Evolutionary conservation across 345 rosid genomes (phyloP).

Genomic region (rapeseed (Brassica napus)): DNA sequence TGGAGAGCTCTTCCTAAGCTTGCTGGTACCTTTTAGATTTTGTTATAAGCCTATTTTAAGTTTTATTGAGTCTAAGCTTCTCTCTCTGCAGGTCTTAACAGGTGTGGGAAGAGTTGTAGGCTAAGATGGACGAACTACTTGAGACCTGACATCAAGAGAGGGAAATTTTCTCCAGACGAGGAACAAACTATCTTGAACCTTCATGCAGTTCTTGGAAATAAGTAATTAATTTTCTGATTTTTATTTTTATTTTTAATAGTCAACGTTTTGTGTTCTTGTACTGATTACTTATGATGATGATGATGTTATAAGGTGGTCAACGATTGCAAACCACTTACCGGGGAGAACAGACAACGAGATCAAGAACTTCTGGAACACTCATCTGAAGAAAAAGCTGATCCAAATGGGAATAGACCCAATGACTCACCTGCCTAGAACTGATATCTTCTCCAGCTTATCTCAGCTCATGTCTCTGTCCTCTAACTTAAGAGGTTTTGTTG

Average conservation of each 20-base stretch:
- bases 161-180: slow-evolving; percentile 78
- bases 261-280: slow-evolving; percentile 28
- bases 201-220: slow-evolving; percentile 82
- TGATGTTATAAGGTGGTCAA: slow-evolving; percentile 63
- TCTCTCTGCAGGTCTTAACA: slow-evolving; percentile 55
- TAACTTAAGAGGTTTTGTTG: slow-evolving; percentile 34
- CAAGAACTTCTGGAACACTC: slow-evolving; percentile 84
- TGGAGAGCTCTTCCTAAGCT: slow-evolving; percentile 92
- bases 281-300: neutral
- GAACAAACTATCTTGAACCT: slow-evolving; percentile 76
- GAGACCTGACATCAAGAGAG: slow-evolving; percentile 85
- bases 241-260: neutral
- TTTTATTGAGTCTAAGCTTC: slow-evolving; percentile 4
- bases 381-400: slow-evolving; percentile 75
- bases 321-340: slow-evolving; percentile 71
- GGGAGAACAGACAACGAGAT: slow-evolving; percentile 80
- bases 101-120: slow-evolving; percentile 88
- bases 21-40: slow-evolving; percentile 48
- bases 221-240: slow-evolving; percentile 50
- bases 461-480: slow-evolving; percentile 40
- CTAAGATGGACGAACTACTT: slow-evolving; percentile 86
- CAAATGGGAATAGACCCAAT: slow-evolving; percentile 82
- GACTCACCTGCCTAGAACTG: slow-evolving; percentile 73
- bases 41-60: neutral
- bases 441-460: slow-evolving; percentile 39